Conservation (phyloP, 306 rosid genomes). For the Trifolium fragiferum region DNA sequence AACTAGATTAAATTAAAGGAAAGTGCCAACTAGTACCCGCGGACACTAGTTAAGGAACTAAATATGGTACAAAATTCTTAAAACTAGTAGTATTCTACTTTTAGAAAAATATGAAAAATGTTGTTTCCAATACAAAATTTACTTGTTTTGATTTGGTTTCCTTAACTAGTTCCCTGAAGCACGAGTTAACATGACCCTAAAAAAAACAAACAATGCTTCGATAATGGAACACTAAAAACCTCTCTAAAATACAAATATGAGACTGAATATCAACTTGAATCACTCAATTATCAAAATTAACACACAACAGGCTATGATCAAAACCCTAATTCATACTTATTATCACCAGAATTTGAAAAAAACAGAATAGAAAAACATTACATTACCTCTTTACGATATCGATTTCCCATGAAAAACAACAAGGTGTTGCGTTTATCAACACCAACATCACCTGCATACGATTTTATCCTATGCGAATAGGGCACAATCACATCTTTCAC, state of each 20-base stretch:
- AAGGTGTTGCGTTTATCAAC: constrained; percentile 63
- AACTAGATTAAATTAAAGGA: background rate
- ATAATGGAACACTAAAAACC: background rate
- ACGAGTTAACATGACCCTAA: no score
- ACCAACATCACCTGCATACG: constrained; percentile 58
- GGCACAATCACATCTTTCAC: constrained; percentile 88
- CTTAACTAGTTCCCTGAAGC: no score
- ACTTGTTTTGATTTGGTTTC: no score
- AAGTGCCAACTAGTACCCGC: no score
- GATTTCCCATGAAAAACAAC: constrained; percentile 94
- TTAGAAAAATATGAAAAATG: no score
- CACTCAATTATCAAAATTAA: constrained; percentile 11
- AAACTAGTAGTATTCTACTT: no score
- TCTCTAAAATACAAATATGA: constrained; percentile 2
- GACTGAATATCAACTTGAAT: background rate
- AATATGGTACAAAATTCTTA: no score
- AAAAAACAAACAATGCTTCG: background rate
- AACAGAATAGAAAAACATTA: background rate
- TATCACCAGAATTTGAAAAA: background rate
- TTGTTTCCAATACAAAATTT: no score
- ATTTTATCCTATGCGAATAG: constrained; percentile 77
- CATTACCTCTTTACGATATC: constrained; percentile 89
- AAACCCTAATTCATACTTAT: background rate
- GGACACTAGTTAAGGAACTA: no score
- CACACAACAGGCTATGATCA: background rate